Conservation (phyloP, 2,329 filamentous ascomycete species). For the Dendrostoma leiphaemia region DNA sequence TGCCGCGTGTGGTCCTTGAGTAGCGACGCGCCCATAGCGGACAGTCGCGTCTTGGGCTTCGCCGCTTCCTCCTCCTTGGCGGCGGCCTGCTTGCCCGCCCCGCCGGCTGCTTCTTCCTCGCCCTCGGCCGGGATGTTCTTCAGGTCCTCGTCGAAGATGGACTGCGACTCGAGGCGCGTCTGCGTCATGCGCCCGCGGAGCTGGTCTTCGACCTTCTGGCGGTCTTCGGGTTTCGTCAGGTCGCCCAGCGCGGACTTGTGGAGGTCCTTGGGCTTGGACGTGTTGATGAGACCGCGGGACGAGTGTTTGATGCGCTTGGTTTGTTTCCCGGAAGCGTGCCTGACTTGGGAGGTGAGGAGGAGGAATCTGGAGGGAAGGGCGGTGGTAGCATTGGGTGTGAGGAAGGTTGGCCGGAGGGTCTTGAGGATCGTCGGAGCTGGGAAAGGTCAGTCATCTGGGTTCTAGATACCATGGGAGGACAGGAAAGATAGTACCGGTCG, state of each 20-base stretch:
- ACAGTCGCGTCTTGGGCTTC: conserved; percentile 37
- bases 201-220: conserved; percentile 40
- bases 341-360: conserved; percentile 1
- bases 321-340: conserved; percentile 18
- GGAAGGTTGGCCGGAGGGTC: conserved; percentile 18
- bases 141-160: conserved; percentile 62
- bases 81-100: neutral
- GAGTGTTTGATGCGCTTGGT: conserved; percentile 19
- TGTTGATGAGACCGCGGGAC: conserved; percentile 30
- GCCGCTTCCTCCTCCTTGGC: conserved; percentile 19
- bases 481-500: conserved; percentile 49
- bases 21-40: conserved; percentile 29
- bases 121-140: conserved; percentile 28
- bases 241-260: conserved; percentile 18
- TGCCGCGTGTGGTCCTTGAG: conserved; percentile 55
- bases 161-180: conserved; percentile 46
- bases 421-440: conserved; percentile 19
- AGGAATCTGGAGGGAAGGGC: neutral
- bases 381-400: conserved; percentile 9
- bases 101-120: neutral
- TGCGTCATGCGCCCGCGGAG: conserved; percentile 41
- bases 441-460: conserved; percentile 1
- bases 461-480: conserved; percentile 20
- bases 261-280: conserved; percentile 25
- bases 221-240: conserved; percentile 29